A percentile compares a stretch with the other conserved stretches of the same genome.
phyloP scores from a whole-genome alignment of 1,139 yeast genomes.

The Suhomyces yuchorum region DNA sequence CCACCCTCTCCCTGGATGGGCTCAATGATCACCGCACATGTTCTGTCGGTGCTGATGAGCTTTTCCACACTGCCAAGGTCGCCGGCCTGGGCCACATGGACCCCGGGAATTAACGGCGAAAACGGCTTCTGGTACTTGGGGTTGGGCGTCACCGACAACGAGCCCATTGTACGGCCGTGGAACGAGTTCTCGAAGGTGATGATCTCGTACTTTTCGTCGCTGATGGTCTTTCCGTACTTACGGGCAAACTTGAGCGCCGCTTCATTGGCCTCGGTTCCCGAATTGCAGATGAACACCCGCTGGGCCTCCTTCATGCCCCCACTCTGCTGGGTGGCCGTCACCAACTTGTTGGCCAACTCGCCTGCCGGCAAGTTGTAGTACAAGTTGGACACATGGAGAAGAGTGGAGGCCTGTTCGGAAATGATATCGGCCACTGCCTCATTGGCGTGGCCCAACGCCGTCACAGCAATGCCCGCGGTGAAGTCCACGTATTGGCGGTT shows the following conservation, averaged over 20 bases:
- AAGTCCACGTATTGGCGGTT: conserved; percentile 82
- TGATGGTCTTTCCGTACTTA: conserved; percentile 66
- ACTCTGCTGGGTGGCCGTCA: conserved; percentile 62
- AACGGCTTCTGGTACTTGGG: conserved; percentile 91
- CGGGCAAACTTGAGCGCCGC: conserved; percentile 97
- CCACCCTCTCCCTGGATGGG: conserved; percentile 99
- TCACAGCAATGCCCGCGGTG: conserved; percentile 95
- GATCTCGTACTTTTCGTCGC: conserved; percentile 65
- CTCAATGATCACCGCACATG: conserved; percentile 92
- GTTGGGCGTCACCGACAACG: conserved; percentile 88
- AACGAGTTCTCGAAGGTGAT: conserved; percentile 86
- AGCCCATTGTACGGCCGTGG: conserved; percentile 95
- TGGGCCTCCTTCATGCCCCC: conserved; percentile 84
- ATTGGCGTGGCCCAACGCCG: conserved; percentile 88
- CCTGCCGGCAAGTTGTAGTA: conserved; percentile 86
- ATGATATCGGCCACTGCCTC: conserved; percentile 70
- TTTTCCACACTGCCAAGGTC: conserved; percentile 60
- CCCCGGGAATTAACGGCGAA: conserved; percentile 86
- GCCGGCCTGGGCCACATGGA: conserved; percentile 61
- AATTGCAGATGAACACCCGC: conserved; percentile 84
- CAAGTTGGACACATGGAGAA: conserved; percentile 84
- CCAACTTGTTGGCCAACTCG: conserved; percentile 69
- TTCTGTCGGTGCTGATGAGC: conserved; percentile 61
- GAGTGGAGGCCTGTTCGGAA: conserved; percentile 66
- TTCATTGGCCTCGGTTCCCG: conserved; percentile 97